phyloP scores from a whole-genome alignment of 441 rosid species.

The Aquilaria agallochum region DNA sequence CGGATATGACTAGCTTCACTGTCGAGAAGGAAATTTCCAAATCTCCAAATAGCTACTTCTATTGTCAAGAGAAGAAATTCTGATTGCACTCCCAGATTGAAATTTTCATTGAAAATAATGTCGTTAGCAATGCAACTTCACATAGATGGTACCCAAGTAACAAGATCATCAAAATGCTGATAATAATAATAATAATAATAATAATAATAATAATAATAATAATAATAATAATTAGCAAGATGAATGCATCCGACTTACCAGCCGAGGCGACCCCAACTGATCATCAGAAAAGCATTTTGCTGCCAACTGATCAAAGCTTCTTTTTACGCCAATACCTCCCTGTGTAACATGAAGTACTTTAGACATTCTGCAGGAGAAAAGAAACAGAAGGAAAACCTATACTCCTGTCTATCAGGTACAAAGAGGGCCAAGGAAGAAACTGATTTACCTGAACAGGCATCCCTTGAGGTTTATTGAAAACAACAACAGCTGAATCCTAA shows the following conservation, averaged over 20 bases:
- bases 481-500: conserved; percentile 79
- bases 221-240: too few relatives aligned
- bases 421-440: conserved; percentile 2
- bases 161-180: too few relatives aligned
- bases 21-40: too few relatives aligned
- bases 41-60: too few relatives aligned
- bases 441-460: conserved; percentile 81
- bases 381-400: conserved; percentile 10
- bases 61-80: too few relatives aligned
- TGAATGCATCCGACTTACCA: conserved; percentile 47
- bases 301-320: conserved; percentile 83
- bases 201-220: too few relatives aligned
- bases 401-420: neutral
- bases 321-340: conserved; percentile 86
- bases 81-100: too few relatives aligned
- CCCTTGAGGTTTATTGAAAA: conserved; percentile 81
- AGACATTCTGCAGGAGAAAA: conserved; percentile 3
- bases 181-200: too few relatives aligned
- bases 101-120: too few relatives aligned
- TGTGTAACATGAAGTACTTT: conserved; percentile 16
- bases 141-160: too few relatives aligned
- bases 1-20: too few relatives aligned
- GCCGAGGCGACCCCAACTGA: conserved; percentile 65
- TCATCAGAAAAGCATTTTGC: conserved; percentile 60
- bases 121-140: too few relatives aligned